A percentile compares a stretch with the other conserved stretches of the same genome.
Conservation (phyloP, 129 eudicot species). For the Smallanthus sonchifolius region DNA sequence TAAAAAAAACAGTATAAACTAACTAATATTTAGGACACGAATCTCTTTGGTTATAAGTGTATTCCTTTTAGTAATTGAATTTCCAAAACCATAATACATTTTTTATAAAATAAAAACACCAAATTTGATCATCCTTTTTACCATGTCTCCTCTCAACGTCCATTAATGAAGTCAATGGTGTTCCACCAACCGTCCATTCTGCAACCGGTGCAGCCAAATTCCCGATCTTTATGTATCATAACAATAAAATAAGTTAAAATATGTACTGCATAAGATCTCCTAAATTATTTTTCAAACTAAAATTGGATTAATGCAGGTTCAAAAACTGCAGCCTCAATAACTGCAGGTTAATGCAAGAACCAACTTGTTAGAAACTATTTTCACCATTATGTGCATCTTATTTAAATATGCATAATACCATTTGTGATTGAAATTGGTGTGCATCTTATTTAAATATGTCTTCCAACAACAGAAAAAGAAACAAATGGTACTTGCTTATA, state of each 20-base stretch:
- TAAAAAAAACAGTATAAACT: background rate
- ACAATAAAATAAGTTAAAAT: background rate
- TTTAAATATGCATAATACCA: too few relatives aligned
- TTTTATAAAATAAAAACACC: background rate
- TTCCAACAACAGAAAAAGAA: too few relatives aligned
- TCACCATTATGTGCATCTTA: too few relatives aligned
- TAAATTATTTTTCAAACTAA: too few relatives aligned
- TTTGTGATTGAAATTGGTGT: too few relatives aligned
- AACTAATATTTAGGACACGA: background rate
- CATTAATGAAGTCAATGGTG: slow-evolving; percentile 91
- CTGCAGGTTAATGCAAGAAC: too few relatives aligned
- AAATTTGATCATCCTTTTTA: slow-evolving; percentile 12
- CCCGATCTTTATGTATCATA: slow-evolving; percentile 56
- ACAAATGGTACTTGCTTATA: too few relatives aligned
- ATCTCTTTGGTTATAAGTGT: background rate
- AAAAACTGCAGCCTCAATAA: too few relatives aligned
- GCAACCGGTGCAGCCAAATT: slow-evolving; percentile 95
- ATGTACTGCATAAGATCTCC: too few relatives aligned
- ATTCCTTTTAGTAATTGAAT: background rate
- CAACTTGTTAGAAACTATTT: too few relatives aligned
- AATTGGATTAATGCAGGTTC: too few relatives aligned
- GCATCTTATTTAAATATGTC: too few relatives aligned
- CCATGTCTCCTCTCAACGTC: slow-evolving; percentile 99
- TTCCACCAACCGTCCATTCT: slow-evolving; percentile 99
- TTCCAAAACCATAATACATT: background rate